phyloP scores from a whole-genome alignment of 495 filamentous ascomycete genomes.

The Talaromyces trachyspermus region DNA sequence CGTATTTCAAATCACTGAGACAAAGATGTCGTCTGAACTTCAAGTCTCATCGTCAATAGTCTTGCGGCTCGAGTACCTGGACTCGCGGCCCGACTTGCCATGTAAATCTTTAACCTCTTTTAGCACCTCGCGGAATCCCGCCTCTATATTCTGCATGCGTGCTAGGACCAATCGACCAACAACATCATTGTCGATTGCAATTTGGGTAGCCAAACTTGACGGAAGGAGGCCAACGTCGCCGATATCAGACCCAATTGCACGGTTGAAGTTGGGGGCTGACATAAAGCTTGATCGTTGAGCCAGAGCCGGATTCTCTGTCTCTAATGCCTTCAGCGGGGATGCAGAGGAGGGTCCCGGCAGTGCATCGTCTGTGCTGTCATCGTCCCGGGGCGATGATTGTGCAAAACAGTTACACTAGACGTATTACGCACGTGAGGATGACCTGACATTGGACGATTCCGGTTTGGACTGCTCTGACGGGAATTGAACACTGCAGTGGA shows the following conservation, averaged over 20 bases:
- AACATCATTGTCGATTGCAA: constrained; percentile 51
- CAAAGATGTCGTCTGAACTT: too few relatives aligned
- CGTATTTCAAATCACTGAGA: too few relatives aligned
- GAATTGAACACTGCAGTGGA: constrained; percentile 35
- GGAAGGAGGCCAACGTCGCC: constrained; percentile 59
- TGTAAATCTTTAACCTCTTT: constrained; percentile 66
- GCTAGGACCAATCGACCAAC: constrained; percentile 82
- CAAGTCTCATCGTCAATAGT: background rate
- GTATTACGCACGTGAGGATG: constrained; percentile 58
- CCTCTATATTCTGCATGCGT: constrained; percentile 84
- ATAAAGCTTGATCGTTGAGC: constrained; percentile 44
- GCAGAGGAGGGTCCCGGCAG: constrained; percentile 14
- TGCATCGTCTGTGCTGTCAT: constrained; percentile 41
- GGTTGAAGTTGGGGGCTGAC: constrained; percentile 43
- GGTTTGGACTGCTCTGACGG: constrained; percentile 31
- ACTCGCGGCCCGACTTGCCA: background rate
- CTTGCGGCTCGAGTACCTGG: background rate
- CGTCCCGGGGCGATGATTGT: constrained; percentile 36
- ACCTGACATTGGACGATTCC: constrained; percentile 19
- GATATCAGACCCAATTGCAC: constrained; percentile 63
- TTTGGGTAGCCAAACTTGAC: constrained; percentile 44
- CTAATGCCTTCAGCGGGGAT: constrained; percentile 17
- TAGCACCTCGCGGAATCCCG: constrained; percentile 73
- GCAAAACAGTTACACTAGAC: constrained; percentile 74
- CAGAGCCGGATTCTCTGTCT: constrained; percentile 41